Evolutionary conservation across 805 yeast species (phyloP), one percentile per base, ranked within the genome.

Genomic region (Yarrowia sp.): DNA sequence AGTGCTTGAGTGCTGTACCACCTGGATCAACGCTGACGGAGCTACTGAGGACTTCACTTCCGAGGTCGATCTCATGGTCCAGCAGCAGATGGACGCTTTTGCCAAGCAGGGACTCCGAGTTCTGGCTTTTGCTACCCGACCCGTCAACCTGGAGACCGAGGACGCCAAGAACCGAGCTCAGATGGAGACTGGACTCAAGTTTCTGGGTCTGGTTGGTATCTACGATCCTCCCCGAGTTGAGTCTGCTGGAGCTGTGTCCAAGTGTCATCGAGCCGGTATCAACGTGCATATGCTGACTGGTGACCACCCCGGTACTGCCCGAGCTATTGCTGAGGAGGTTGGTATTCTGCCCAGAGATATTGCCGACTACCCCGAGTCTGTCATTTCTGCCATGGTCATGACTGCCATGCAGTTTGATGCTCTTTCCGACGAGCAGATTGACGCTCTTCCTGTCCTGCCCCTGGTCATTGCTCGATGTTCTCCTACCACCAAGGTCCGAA

Each of bases 211-310:
- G 22, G 84, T 87, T 70, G 93, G 93, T 67, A 87, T 88, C 69
- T 88, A 88, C 71, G 93, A 88, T 74, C 93, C 93, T 17, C 93
- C 93, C 65, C 80, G 93, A 70, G 77, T 78, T 9, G 92, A 88
- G 76, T 84, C 90, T 15, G 83, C 84, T 11, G 83, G 78, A 8
- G 83, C 89, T 9, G 92, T 88, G 22, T 81, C 81, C 69, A 74
- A 77, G 66, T 88, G 92, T 74, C 91, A 87, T 71, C 78, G 74
- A 51, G 93, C 93, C 17, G 93, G 93, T 67, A 86, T 88, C 69
- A 84, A 86, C 68, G 92, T 88, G 51, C 90, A 86, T 70, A 88
- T 88, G 93, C 81, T 89, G 44, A 88, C 93, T 18, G 93, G 93
- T 67, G 93, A 88, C 73, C 91, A 87, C 70, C 89, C 88, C 13